Conservation (phyloP, 805 yeast genomes). For the Candida multigemmis region DNA sequence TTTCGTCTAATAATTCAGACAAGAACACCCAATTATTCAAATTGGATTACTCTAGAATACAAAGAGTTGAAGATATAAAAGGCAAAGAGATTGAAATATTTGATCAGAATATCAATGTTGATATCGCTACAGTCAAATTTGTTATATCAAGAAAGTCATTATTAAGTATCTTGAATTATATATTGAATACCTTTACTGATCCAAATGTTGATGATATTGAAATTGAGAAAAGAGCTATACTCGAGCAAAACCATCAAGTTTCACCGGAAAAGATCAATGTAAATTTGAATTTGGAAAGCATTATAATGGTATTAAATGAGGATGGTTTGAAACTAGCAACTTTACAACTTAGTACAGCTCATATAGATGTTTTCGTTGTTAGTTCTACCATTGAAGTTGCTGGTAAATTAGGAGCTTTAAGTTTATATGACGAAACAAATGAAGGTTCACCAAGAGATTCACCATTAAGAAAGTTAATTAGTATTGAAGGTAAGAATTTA, state of each 20-base stretch:
- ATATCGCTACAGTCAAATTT: constrained; percentile 70
- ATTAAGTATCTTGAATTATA: constrained; percentile 70
- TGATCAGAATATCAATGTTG: constrained; percentile 68
- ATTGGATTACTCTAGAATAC: constrained; percentile 48
- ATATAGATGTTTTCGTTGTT: constrained; percentile 51
- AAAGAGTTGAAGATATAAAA: constrained; percentile 49
- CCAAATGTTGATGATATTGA: constrained; percentile 55
- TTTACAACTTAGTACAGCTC: constrained; percentile 64
- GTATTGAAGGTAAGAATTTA: constrained; percentile 72
- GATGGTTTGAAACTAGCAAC: constrained; percentile 80
- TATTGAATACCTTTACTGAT: constrained; percentile 80
- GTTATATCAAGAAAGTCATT: constrained; percentile 72
- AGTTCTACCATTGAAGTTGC: constrained; percentile 72
- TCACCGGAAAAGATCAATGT: constrained; percentile 74
- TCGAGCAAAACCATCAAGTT: too few relatives aligned
- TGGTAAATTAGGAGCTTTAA: constrained; percentile 70
- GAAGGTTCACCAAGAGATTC: constrained; percentile 55
- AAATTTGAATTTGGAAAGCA: constrained; percentile 58
- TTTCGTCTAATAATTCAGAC: constrained; percentile 51
- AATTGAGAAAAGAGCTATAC: too few relatives aligned
- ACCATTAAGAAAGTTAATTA: constrained; percentile 52
- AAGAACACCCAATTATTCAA: constrained; percentile 39
- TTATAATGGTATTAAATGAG: constrained; percentile 69
- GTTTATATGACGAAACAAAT: constrained; percentile 67
- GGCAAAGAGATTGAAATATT: constrained; percentile 52